Percentiles rank a stretch among this genome's conserved stretches.
These are phyloP conservation scores for Amanita subjunquillea DNA, from an alignment of 768 basidiomycete genomes.

Conservation along the genomic window DNA sequence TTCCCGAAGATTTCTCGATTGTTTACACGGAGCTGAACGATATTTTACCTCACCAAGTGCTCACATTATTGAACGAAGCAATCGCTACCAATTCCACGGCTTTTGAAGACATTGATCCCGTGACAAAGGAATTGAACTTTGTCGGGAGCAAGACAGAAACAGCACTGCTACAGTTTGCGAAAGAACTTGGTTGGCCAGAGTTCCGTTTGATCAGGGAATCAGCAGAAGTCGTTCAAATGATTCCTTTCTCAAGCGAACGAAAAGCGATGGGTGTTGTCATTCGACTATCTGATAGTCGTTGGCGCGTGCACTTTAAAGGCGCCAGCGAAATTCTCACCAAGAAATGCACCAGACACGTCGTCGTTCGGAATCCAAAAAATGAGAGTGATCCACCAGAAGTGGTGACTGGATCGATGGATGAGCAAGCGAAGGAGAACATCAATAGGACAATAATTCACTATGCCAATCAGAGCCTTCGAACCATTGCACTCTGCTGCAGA, in stretches of 20 bases:
- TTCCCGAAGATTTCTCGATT: constrained; percentile 72
- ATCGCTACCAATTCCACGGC: constrained; percentile 93
- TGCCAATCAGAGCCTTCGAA: constrained; percentile 90
- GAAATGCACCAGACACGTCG: constrained; percentile 63
- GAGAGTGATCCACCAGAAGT: constrained; percentile 20
- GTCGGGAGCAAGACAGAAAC: constrained; percentile 95
- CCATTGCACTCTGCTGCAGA: constrained; percentile 88
- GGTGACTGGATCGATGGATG: constrained; percentile 52
- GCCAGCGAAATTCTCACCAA: constrained; percentile 89
- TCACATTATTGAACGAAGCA: constrained; percentile 67
- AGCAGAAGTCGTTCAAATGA: constrained; percentile 66
- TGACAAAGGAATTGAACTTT: constrained; percentile 50
- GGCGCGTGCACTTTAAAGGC: constrained; percentile 81
- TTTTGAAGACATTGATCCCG: constrained; percentile 71
- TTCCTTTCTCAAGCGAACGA: constrained; percentile 88
- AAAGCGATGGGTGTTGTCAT: constrained; percentile 95
- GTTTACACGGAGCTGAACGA: constrained; percentile 65
- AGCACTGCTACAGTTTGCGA: constrained; percentile 78
- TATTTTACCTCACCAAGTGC: constrained; percentile 50
- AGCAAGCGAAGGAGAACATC: constrained; percentile 71
- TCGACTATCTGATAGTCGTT: constrained; percentile 36
- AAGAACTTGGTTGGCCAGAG: constrained; percentile 67
- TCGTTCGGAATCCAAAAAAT: constrained; percentile 30
- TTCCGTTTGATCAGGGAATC: constrained; percentile 58
- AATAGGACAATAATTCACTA: constrained; percentile 94